Evolutionary conservation across 1,139 yeast species (phyloP).

Genomic region (Candida glucosophila): DNA sequence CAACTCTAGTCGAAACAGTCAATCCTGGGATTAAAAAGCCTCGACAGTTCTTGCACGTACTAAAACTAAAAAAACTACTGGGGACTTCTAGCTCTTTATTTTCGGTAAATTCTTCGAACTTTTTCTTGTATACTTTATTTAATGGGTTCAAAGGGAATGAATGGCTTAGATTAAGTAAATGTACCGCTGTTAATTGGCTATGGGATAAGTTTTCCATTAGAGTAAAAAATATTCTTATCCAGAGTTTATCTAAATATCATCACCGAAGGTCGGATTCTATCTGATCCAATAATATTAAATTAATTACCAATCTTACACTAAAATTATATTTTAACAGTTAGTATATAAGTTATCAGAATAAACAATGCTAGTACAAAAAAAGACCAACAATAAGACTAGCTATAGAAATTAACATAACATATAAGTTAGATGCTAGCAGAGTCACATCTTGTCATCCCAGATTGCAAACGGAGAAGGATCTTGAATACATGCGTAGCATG

Average conservation of each 20-base stretch:
- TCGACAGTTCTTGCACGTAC: constrained; percentile 41
- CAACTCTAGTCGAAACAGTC: too few species aligned
- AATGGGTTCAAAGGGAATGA: constrained; percentile 17
- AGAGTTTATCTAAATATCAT: constrained; percentile 2
- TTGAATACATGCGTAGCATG: constrained; percentile 57
- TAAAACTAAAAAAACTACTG: constrained; percentile 10
- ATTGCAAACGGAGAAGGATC: constrained; percentile 12
- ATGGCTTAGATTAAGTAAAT: constrained; percentile 24
- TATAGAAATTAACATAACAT: too few species aligned
- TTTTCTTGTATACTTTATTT: constrained; percentile 15
- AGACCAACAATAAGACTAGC: too few species aligned
- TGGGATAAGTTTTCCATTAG: constrained; percentile 5
- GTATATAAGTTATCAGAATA: too few species aligned
- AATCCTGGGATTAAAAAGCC: constrained; percentile 37
- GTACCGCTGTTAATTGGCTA: constrained; percentile 17
- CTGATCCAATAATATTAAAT: constrained; percentile 4
- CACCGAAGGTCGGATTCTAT: constrained; percentile 7
- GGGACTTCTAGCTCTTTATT: constrained; percentile 23
- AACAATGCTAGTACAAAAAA: too few species aligned
- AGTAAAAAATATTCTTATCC: constrained; percentile 1
- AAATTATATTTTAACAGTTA: too few species aligned
- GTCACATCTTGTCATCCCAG: too few species aligned
- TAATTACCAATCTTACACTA: constrained; percentile 4
- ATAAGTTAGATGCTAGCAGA: too few species aligned
- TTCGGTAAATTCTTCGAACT: constrained; percentile 14